Conservation (phyloP, 2,329 filamentous ascomycete genomes). For the Dactylellina sp. region DNA sequence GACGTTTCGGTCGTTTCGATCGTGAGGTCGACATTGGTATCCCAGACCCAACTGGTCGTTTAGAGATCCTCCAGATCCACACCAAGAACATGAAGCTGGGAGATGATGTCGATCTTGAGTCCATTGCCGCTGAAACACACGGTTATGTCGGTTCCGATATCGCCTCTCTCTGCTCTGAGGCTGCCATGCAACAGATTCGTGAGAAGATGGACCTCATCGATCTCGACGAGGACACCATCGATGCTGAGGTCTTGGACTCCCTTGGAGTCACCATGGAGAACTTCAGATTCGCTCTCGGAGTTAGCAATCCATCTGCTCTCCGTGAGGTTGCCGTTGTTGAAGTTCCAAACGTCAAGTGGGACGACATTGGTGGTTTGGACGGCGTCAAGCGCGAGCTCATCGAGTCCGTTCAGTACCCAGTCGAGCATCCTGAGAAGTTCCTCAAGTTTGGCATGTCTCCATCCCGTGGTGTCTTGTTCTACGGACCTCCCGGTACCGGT, state of each 20-base stretch:
- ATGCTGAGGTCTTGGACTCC: constrained; percentile 97
- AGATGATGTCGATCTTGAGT: constrained; percentile 95
- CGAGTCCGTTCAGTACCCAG: constrained; percentile 98
- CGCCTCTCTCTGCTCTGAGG: constrained; percentile 97
- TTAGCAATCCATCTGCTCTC: constrained; percentile 97
- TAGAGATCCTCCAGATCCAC: constrained; percentile 99
- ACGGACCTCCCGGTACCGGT: constrained; percentile 99
- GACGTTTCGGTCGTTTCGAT: constrained; percentile 98
- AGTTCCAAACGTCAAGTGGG: constrained; percentile 99
- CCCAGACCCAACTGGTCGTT: constrained; percentile 95
- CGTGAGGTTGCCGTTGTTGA: constrained; percentile 99
- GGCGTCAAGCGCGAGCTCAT: constrained; percentile 99
- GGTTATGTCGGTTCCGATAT: constrained; percentile 99
- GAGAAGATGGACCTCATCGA: constrained; percentile 99
- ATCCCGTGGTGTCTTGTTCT: constrained; percentile 98
- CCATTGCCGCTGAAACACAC: constrained; percentile 96
- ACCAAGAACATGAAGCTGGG: constrained; percentile 99
- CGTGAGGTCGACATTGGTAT: constrained; percentile 99
- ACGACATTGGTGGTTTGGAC: constrained; percentile 98
- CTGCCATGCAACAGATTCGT: constrained; percentile 99
- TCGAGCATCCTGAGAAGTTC: constrained; percentile 99
- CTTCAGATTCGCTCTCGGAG: constrained; percentile 97
- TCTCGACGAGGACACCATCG: constrained; percentile 97
- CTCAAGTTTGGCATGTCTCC: constrained; percentile 99
- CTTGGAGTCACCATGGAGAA: constrained; percentile 99